A percentile compares a stretch with the other conserved stretches of the same genome.
phyloP scores from a whole-genome alignment of 345 rosid species.

The Geranium rotundifolium region DNA sequence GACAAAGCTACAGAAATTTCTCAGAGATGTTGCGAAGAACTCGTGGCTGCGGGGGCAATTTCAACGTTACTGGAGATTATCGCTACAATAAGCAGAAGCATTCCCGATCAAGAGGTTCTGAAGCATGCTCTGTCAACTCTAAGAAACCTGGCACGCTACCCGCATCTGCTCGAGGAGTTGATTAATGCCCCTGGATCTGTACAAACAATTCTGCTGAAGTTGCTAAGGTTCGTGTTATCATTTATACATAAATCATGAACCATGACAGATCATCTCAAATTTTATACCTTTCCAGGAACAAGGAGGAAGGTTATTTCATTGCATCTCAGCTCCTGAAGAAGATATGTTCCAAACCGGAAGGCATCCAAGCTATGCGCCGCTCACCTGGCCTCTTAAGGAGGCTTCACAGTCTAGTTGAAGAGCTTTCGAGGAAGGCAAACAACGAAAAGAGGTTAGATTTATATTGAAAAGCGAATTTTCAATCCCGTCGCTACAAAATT shows the following conservation, averaged over 20 bases:
- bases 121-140: constrained; percentile 75
- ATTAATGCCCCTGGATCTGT: constrained; percentile 41
- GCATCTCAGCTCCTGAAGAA: constrained; percentile 59
- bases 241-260: background rate
- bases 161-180: constrained; percentile 50
- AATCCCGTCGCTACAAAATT: too few species aligned
- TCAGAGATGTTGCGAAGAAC: constrained; percentile 73
- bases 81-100: constrained; percentile 63
- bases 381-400: constrained; percentile 55
- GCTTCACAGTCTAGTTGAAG: constrained; percentile 53
- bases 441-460: constrained; percentile 31
- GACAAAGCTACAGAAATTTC: constrained; percentile 70
- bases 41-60: constrained; percentile 81
- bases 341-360: constrained; percentile 43
- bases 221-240: constrained; percentile 44
- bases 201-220: constrained; percentile 52
- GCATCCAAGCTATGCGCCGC: constrained; percentile 37
- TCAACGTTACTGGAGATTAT: constrained; percentile 49
- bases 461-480: background rate
- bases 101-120: constrained; percentile 80
- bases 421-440: constrained; percentile 46
- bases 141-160: constrained; percentile 56
- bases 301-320: constrained; percentile 74
- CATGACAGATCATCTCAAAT: background rate
- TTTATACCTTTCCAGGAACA: constrained; percentile 49